A percentile compares a stretch with the other conserved stretches of the same genome.
These are phyloP conservation scores for Arthroderma sp. DNA, from an alignment of 2,329 filamentous ascomycete species.

Conservation along the genomic window DNA sequence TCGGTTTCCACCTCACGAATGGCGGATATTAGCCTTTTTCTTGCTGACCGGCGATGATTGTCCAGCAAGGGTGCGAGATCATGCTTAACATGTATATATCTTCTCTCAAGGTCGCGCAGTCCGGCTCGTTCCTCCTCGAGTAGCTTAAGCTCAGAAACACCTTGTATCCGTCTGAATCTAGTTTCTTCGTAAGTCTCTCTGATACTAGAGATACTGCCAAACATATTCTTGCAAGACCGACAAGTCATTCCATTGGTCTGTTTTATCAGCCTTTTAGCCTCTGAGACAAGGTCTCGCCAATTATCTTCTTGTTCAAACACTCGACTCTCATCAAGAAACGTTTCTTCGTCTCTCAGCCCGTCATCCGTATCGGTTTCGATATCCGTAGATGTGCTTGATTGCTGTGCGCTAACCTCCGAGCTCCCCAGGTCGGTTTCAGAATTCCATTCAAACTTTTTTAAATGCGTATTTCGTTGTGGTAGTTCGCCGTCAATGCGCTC, in stretches of 20 bases:
- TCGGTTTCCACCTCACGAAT: slow-evolving; percentile 1
- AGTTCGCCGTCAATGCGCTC: no score
- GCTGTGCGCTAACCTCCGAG: no score
- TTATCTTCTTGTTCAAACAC: slow-evolving; percentile 7
- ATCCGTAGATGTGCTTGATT: not conserved
- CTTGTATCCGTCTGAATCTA: not conserved
- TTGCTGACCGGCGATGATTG: no score
- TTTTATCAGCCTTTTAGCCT: slow-evolving; percentile 5
- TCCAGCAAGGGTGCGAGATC: no score
- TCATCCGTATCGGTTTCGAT: not conserved
- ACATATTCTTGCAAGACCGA: slow-evolving; percentile 2
- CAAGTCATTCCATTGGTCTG: slow-evolving; percentile 1
- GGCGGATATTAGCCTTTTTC: not conserved
- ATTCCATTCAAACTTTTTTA: no score
- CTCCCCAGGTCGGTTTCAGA: no score
- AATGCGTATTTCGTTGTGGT: no score
- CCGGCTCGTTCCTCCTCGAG: no score
- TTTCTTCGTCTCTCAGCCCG: slow-evolving; percentile 2
- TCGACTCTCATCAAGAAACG: slow-evolving; percentile 4
- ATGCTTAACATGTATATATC: no score
- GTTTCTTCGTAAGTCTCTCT: slow-evolving; percentile 4
- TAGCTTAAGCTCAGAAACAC: no score
- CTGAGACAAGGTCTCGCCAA: slow-evolving; percentile 7
- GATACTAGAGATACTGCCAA: slow-evolving; percentile 5
- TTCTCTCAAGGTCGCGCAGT: no score